Evolutionary conservation across 192 early-diverging fungal genomes (phyloP).

Genomic region (Endogone sp.): DNA sequence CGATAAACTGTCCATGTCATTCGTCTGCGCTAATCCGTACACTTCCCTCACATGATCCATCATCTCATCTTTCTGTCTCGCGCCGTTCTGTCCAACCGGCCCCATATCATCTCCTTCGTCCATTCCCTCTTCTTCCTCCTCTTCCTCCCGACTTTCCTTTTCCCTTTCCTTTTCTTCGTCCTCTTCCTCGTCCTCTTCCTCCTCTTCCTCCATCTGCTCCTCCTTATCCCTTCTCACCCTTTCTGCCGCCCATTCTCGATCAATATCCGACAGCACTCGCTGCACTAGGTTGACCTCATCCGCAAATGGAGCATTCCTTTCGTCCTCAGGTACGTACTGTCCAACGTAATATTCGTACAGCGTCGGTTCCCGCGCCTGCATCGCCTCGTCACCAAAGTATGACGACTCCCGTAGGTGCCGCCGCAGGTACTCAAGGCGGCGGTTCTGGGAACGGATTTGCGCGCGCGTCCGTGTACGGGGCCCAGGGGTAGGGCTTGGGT

Average conservation of each 20-base stretch:
- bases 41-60: no score
- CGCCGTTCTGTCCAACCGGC: not conserved
- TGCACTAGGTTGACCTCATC: constrained; percentile 28
- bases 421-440: constrained; percentile 31
- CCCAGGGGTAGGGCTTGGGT: not conserved
- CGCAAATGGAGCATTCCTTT: constrained; percentile 20
- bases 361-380: constrained; percentile 33
- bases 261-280: constrained; percentile 27
- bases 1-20: not conserved
- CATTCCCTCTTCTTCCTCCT: not conserved
- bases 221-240: constrained; percentile 17
- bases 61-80: not conserved
- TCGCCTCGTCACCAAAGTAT: constrained; percentile 36
- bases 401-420: constrained; percentile 17
- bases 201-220: constrained; percentile 39
- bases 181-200: constrained; percentile 25
- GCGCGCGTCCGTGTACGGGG: not conserved
- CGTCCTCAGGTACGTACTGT: constrained; percentile 25
- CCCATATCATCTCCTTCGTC: not conserved
- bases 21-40: not conserved
- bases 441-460: constrained; percentile 24
- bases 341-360: constrained; percentile 40
- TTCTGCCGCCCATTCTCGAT: constrained; percentile 22
- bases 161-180: constrained; percentile 5
- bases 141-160: not conserved